A percentile compares a stretch with the other conserved stretches of the same genome.
phyloP scores from a whole-genome alignment of 306 rosid genomes.

The Ormosia semicastrata region DNA sequence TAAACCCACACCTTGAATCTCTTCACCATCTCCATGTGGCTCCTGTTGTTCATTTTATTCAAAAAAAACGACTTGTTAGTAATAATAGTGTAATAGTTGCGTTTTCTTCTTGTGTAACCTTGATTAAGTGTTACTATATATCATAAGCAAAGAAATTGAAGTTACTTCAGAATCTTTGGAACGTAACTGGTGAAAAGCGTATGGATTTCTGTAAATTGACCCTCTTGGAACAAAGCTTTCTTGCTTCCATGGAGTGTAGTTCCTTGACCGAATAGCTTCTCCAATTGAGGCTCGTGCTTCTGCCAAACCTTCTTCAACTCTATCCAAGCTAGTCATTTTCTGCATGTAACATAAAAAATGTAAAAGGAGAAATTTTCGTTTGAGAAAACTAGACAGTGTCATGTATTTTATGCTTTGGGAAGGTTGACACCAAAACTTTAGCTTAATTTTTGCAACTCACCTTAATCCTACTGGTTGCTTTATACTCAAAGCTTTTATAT shows the following conservation, averaged over 20 bases:
- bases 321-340: conserved; percentile 30
- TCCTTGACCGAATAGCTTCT: conserved; percentile 20
- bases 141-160: neutral
- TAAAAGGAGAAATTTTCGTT: neutral
- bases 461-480: conserved; percentile 2
- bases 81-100: neutral
- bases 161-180: neutral
- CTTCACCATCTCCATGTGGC: conserved; percentile 57
- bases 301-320: conserved; percentile 32
- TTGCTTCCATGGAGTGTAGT: neutral
- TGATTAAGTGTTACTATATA: neutral
- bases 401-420: neutral
- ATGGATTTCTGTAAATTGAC: conserved; percentile 32
- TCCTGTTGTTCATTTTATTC: conserved; percentile 30
- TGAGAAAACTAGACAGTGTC: neutral
- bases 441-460: conserved; percentile 2
- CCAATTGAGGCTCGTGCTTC: conserved; percentile 34
- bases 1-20: conserved; percentile 58
- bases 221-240: conserved; percentile 23
- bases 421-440: neutral
- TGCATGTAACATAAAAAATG: conserved; percentile 5
- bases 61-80: neutral
- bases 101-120: neutral
- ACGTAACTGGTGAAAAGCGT: conserved; percentile 41
- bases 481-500: conserved; percentile 5